These are phyloP conservation scores for Neurospora sp. DNA, from an alignment of 2,329 filamentous ascomycete genomes.

Conservation along the genomic window DNA sequence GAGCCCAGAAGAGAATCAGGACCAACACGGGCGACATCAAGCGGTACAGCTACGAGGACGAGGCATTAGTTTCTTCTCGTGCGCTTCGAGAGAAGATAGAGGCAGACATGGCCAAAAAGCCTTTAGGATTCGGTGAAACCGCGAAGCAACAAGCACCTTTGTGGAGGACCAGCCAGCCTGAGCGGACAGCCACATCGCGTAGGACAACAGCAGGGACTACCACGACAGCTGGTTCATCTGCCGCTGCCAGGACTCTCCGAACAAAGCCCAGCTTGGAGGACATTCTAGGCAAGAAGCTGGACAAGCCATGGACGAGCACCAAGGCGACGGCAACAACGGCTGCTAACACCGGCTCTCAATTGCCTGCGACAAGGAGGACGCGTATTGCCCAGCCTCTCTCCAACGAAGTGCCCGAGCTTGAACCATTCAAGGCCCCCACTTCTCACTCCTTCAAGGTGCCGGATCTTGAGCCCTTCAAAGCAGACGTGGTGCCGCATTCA, in stretches of 20 bases:
- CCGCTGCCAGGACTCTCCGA: not conserved
- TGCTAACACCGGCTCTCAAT: not conserved
- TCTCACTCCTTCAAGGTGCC: not conserved
- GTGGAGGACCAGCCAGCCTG: not conserved
- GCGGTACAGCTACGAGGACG: slow-evolving; percentile 6
- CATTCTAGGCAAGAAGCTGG: not conserved
- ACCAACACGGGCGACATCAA: slow-evolving; percentile 6
- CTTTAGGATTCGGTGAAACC: not conserved
- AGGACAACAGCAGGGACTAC: not conserved
- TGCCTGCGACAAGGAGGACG: not conserved
- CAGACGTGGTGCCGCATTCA: not conserved
- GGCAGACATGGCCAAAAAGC: slow-evolving; percentile 14
- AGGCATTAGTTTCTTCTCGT: slow-evolving; percentile 14
- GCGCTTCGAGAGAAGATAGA: slow-evolving; percentile 18
- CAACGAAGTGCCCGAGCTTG: not conserved
- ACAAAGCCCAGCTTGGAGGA: not conserved
- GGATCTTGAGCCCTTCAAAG: not conserved
- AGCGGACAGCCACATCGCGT: not conserved
- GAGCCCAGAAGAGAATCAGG: slow-evolving; percentile 1
- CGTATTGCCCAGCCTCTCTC: not conserved
- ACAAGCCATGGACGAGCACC: not conserved
- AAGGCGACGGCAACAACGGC: not conserved
- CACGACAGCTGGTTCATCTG: not conserved
- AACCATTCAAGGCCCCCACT: not conserved
- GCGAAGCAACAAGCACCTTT: not conserved